Evolutionary conservation across 1,284 basidiomycete species (phyloP), one percentile per base, ranked within the genome.

Genomic region (Sparassis latifolia): DNA sequence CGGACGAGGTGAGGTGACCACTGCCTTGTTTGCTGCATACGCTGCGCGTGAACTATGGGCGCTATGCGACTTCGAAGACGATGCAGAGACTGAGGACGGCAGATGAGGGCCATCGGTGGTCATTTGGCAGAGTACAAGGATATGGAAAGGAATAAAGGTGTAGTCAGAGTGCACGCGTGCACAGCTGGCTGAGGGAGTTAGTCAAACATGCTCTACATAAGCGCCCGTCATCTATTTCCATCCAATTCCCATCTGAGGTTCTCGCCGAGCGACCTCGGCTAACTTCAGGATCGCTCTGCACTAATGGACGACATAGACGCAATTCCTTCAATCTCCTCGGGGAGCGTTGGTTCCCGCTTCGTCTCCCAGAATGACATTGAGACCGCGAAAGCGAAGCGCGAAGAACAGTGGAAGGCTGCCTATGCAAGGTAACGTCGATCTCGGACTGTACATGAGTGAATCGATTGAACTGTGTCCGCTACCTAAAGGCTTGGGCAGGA

Each of bases 321-420:
- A 44, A 76, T 84, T 42, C 86, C 86, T 45, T 86, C 82, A 33
- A 76, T 88, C 52, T 78, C 83, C 5, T 71, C 79, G 6, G 79
- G 78, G 58, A 72, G 72, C 33, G 86, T 89, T 48, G 85, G 86
- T 64, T 85, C 86, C 44, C 81, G 87, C 51, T 89, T 90, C 66
- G 77, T 89, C 54, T 86, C 91, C 32, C 83, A 91, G 66, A 73
- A 76, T 12, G 87, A 93, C 38, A 73, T 97, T 43, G 91, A 94
- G 45, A 77, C 81, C 32, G 90, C 90, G 29, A 87, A 84, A 55
- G 75, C 79, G 7, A 75, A 80, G 42, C 76, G 84, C 54, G 89
- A 95, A 31, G 86, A 90, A 61, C 89, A 95, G 63, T 95, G 93
- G 90, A 89, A 85, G 63, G 92, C 89, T 10, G 93, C 93, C 10